Evolutionary conservation across 768 basidiomycete genomes (phyloP).

Genomic region (Hericium rajendrae): DNA sequence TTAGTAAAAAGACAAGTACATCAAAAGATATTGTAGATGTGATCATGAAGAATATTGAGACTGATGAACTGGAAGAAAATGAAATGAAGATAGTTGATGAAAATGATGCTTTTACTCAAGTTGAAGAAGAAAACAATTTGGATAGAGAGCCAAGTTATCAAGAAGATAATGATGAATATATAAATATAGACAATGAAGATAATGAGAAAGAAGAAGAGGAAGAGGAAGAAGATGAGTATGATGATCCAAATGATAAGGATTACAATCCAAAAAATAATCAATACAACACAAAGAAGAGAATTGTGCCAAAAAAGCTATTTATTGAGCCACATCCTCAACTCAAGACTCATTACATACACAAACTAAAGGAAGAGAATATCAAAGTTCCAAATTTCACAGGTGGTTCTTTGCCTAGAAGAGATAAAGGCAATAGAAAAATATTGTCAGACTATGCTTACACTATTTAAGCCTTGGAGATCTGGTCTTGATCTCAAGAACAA

Average conservation of each 20-base stretch:
- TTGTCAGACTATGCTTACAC: conserved; percentile 9
- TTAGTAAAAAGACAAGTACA: too few relatives aligned
- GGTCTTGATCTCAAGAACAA: conserved; percentile 1
- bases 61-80: too few relatives aligned
- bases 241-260: neutral
- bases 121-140: too few relatives aligned
- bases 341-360: conserved; percentile 15
- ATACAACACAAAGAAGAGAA: neutral
- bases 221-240: too few relatives aligned
- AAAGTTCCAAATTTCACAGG: conserved; percentile 23
- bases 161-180: neutral
- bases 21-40: too few relatives aligned
- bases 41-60: too few relatives aligned
- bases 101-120: too few relatives aligned
- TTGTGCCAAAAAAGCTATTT: conserved; percentile 5
- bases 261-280: neutral
- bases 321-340: conserved; percentile 16
- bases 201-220: neutral
- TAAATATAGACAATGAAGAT: neutral
- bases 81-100: neutral
- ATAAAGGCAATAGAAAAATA: conserved; percentile 15
- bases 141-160: too few relatives aligned
- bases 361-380: neutral
- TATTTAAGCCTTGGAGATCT: conserved; percentile 9
- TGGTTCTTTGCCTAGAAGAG: conserved; percentile 19